Percentiles rank a stretch among this genome's conserved stretches.
phyloP scores from a whole-genome alignment of 2,329 filamentous ascomycete species.

The Aspergillus transmontanensis region DNA sequence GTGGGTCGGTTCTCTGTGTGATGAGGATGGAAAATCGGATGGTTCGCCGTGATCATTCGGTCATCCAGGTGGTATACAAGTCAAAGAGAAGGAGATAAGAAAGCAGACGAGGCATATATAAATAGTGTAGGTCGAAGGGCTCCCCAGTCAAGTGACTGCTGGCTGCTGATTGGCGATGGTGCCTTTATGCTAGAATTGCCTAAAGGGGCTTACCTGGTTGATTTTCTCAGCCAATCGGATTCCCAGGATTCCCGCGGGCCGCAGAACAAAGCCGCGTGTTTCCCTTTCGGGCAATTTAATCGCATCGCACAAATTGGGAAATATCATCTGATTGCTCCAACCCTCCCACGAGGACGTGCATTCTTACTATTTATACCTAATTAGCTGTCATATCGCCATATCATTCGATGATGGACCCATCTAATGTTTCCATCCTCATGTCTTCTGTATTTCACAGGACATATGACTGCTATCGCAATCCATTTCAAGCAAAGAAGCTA shows the following conservation, averaged over 20 bases:
- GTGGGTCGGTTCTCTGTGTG: not conserved
- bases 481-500: too few species aligned
- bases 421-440: too few species aligned
- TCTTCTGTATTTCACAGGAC: too few species aligned
- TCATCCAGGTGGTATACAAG: not conserved
- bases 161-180: not conserved
- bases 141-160: not conserved
- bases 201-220: not conserved
- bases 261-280: not conserved
- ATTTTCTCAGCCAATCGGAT: not conserved
- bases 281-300: not conserved
- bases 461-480: too few species aligned
- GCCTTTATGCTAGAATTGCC: not conserved
- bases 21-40: not conserved
- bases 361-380: not conserved
- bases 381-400: not conserved
- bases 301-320: not conserved
- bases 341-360: not conserved
- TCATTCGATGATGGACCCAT: not conserved
- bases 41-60: not conserved
- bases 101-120: not conserved
- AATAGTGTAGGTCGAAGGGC: slow-evolving; percentile 1
- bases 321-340: not conserved
- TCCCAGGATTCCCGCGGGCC: not conserved
- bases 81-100: not conserved